These are phyloP conservation scores for Triangularia setosa DNA, from an alignment of 2,329 filamentous ascomycete species.

Conservation along the genomic window DNA sequence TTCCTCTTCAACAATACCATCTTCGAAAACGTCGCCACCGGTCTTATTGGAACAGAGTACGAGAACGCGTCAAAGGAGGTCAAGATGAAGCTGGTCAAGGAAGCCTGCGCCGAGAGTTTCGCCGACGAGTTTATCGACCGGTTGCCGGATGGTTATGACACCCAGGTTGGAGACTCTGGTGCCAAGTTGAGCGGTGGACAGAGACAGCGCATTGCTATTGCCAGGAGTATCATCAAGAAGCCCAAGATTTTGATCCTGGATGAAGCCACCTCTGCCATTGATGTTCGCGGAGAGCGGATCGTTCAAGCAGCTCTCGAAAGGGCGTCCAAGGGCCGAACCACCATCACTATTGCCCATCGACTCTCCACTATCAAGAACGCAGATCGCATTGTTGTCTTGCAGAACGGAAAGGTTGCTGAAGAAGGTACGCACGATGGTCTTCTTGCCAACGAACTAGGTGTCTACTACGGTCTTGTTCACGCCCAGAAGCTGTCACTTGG, in stretches of 20 bases:
- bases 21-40: constrained; percentile 52
- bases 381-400: constrained; percentile 73
- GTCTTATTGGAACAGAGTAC: constrained; percentile 41
- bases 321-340: constrained; percentile 57
- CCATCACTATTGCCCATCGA: constrained; percentile 72
- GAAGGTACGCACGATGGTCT: constrained; percentile 72
- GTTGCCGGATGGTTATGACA: constrained; percentile 63
- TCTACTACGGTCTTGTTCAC: constrained; percentile 65
- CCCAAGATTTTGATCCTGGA: constrained; percentile 66
- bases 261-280: constrained; percentile 68
- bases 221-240: constrained; percentile 62
- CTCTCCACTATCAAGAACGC: constrained; percentile 73
- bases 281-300: constrained; percentile 51
- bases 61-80: constrained; percentile 36
- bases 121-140: constrained; percentile 65
- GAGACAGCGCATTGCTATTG: constrained; percentile 67
- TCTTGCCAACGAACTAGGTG: constrained; percentile 51
- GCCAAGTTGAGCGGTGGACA: constrained; percentile 75
- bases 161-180: constrained; percentile 71
- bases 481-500: constrained; percentile 57
- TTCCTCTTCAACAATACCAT: constrained; percentile 46
- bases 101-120: constrained; percentile 64
- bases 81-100: constrained; percentile 54
- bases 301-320: constrained; percentile 65
- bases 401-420: constrained; percentile 67